Percentiles rank a stretch among this genome's conserved stretches.
These are phyloP conservation scores for Leptographium lundbergii DNA, from an alignment of 2,329 filamentous ascomycete genomes.

Conservation along the genomic window DNA sequence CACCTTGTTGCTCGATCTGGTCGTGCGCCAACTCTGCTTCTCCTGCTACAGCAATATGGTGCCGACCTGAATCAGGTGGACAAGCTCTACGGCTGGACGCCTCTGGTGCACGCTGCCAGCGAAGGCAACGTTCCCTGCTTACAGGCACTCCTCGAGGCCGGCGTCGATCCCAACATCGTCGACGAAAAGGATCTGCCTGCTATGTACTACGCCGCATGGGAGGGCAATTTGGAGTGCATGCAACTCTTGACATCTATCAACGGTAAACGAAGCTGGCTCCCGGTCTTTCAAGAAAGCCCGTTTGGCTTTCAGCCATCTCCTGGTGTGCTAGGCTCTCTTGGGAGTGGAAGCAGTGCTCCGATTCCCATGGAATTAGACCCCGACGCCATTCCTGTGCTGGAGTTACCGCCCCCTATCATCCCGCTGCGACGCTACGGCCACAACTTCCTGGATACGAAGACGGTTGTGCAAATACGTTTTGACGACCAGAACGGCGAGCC, in stretches of 20 bases:
- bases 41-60: constrained; percentile 72
- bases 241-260: constrained; percentile 59
- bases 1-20: constrained; percentile 88
- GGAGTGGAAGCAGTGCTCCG: constrained; percentile 35
- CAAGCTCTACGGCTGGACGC: constrained; percentile 95
- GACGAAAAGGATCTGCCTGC: constrained; percentile 91
- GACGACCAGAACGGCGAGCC: constrained; percentile 61
- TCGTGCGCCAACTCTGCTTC: constrained; percentile 63
- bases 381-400: constrained; percentile 84
- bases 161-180: constrained; percentile 63
- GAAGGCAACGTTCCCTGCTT: constrained; percentile 89
- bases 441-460: constrained; percentile 97
- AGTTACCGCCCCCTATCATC: constrained; percentile 90
- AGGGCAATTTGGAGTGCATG: constrained; percentile 93
- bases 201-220: constrained; percentile 98
- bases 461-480: constrained; percentile 86
- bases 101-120: constrained; percentile 88
- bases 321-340: constrained; percentile 18
- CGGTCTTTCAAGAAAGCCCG: constrained; percentile 23
- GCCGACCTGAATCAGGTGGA: constrained; percentile 86
- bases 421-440: constrained; percentile 89
- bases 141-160: constrained; percentile 64
- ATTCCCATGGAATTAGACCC: constrained; percentile 57
- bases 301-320: constrained; percentile 23
- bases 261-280: constrained; percentile 13